phyloP scores from a whole-genome alignment of 2,329 filamentous ascomycete genomes.

The Pseudopithomyces chartarum region DNA sequence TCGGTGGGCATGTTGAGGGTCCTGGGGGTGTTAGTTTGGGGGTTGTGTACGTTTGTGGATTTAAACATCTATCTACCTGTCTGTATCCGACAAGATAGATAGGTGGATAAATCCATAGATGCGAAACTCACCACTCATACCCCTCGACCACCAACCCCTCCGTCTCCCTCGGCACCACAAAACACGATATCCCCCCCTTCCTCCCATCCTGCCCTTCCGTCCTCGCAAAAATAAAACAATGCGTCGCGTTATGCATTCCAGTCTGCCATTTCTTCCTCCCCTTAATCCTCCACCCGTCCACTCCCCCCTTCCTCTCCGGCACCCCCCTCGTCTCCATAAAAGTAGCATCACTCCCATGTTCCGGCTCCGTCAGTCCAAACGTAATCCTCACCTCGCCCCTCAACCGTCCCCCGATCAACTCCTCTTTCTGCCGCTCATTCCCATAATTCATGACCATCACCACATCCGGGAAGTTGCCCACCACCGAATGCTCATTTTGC shows the following conservation, averaged over 20 bases:
- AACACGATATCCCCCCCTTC: conserved; percentile 63
- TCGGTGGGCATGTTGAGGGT: conserved; percentile 71
- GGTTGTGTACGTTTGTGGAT: neutral
- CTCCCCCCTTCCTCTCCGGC: conserved; percentile 51
- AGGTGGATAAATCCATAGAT: neutral
- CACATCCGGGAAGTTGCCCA: conserved; percentile 67
- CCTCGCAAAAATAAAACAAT: conserved; percentile 66
- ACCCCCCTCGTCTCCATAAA: conserved; percentile 63
- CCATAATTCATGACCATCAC: conserved; percentile 68
- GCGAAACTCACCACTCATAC: conserved; percentile 57
- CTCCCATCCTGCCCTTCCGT: conserved; percentile 60
- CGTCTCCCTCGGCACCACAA: conserved; percentile 60
- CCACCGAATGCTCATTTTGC: conserved; percentile 66
- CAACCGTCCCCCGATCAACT: conserved; percentile 59
- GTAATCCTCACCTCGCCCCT: conserved; percentile 61
- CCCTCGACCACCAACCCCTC: conserved; percentile 60
- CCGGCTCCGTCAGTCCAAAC: conserved; percentile 66
- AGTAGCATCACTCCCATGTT: conserved; percentile 67
- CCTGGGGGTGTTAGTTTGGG: conserved; percentile 34
- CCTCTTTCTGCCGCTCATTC: conserved; percentile 57
- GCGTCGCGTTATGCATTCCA: conserved; percentile 65
- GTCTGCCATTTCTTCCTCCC: conserved; percentile 70
- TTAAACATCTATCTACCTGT: neutral
- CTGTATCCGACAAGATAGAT: neutral
- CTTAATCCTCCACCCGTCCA: conserved; percentile 58